phyloP scores from a whole-genome alignment of 352 stramenopile species.

The Globisporangium irregulare region DNA sequence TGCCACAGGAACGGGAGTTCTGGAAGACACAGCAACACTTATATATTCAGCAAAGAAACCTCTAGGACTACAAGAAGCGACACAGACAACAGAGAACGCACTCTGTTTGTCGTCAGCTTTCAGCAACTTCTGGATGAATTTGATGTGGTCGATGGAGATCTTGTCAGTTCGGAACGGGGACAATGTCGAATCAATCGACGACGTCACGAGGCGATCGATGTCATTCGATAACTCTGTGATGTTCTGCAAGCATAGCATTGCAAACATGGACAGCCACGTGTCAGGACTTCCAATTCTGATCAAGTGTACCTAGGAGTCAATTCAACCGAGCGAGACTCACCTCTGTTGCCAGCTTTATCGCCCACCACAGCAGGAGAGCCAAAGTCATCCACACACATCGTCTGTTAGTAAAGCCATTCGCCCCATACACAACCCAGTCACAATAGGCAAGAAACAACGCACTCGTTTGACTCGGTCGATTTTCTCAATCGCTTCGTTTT shows the following conservation, averaged over 20 bases:
- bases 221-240: constrained; percentile 50
- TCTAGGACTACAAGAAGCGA: too few relatives aligned
- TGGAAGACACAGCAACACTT: neutral
- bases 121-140: constrained; percentile 53
- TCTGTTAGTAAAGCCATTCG: neutral
- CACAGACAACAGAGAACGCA: neutral
- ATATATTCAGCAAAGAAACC: neutral
- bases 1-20: constrained; percentile 51
- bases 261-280: too few relatives aligned
- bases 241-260: constrained; percentile 24
- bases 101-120: constrained; percentile 42
- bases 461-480: constrained; percentile 51
- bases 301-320: too few relatives aligned
- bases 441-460: neutral
- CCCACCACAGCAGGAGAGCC: neutral
- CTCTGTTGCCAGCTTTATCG: constrained; percentile 32
- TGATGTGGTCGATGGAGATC: constrained; percentile 45
- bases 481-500: constrained; percentile 43
- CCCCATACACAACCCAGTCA: neutral
- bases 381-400: neutral
- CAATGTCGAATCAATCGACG: constrained; percentile 50
- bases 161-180: constrained; percentile 59
- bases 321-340: neutral
- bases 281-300: too few relatives aligned
- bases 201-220: constrained; percentile 44